A percentile compares a stretch with the other conserved stretches of the same genome.
phyloP scores from a whole-genome alignment of 2,329 filamentous ascomycete species.

The Byssochlamys sp. region DNA sequence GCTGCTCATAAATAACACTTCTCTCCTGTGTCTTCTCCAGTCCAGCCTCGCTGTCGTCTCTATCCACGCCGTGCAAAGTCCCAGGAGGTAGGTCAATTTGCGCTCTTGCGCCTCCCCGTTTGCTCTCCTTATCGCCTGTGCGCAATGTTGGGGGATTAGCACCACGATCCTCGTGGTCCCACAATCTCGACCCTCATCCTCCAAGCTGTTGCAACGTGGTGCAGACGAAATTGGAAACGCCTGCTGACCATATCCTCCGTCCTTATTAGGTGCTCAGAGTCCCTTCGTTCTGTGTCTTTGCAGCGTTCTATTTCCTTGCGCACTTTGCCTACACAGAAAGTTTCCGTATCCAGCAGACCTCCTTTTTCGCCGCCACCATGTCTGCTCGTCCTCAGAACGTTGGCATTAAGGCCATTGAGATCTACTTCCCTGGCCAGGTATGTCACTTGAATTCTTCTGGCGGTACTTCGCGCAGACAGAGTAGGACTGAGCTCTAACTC shows the following conservation, averaged over 20 bases:
- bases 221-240: neutral
- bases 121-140: neutral
- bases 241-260: neutral
- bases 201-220: neutral
- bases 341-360: neutral
- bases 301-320: neutral
- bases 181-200: neutral
- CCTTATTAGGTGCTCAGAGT: neutral
- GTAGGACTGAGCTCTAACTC: slow-evolving; percentile 9
- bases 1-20: neutral
- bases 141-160: neutral
- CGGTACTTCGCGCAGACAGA: slow-evolving; percentile 1
- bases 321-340: neutral
- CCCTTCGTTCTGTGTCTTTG: neutral
- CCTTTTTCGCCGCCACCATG: slow-evolving; percentile 42
- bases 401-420: slow-evolving; percentile 85
- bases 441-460: slow-evolving; percentile 20
- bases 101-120: neutral
- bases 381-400: slow-evolving; percentile 72
- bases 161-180: neutral
- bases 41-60: neutral
- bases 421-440: slow-evolving; percentile 81
- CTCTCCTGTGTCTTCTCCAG: neutral
- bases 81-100: neutral
- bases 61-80: neutral